Conservation (phyloP, 345 rosid species). For the Eucalyptus sp. region DNA sequence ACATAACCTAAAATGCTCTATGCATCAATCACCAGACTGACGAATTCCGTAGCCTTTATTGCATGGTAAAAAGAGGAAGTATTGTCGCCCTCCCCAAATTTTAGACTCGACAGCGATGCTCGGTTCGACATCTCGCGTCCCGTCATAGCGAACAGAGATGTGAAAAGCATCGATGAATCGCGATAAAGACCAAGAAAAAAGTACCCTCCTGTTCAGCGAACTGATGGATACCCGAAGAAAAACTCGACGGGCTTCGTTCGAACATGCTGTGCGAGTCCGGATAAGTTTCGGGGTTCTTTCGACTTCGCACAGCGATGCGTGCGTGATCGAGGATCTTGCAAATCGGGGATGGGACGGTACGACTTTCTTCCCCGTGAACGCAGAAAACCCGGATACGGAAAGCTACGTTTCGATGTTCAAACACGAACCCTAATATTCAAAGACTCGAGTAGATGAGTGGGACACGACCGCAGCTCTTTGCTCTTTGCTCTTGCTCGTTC, state of each 20-base stretch:
- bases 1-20: background rate
- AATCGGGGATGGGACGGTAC: background rate
- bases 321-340: background rate
- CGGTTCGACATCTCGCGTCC: background rate
- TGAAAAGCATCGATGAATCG: background rate
- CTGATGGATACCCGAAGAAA: background rate
- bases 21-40: background rate
- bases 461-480: background rate
- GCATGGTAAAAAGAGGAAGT: background rate
- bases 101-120: background rate
- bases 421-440: background rate
- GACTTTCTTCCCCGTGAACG: background rate
- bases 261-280: background rate
- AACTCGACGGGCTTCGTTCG: background rate
- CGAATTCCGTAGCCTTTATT: rapidly evolving
- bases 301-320: background rate
- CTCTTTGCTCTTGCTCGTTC: background rate
- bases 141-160: background rate
- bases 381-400: background rate
- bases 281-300: background rate
- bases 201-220: background rate
- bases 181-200: background rate
- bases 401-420: background rate
- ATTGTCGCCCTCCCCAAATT: background rate
- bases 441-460: background rate